Evolutionary conservation across 106 monocot genomes (phyloP).

Genomic region (Chionographis japonica): DNA sequence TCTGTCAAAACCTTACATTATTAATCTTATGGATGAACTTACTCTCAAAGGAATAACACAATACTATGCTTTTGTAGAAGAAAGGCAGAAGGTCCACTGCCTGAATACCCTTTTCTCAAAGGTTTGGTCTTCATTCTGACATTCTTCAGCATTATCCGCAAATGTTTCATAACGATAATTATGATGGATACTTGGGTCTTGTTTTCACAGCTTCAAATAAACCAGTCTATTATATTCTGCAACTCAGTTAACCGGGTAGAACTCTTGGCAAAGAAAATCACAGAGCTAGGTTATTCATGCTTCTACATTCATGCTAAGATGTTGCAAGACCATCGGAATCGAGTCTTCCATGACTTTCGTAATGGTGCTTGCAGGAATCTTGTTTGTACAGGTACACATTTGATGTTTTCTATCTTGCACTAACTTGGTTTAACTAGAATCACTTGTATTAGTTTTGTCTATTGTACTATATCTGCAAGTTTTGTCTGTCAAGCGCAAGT

Average conservation of each 20-base stretch:
- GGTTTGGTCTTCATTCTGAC: conserved; percentile 31
- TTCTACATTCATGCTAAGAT: conserved; percentile 97
- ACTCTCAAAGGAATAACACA: conserved; percentile 97
- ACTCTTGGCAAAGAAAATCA: conserved; percentile 91
- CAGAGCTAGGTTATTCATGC: conserved; percentile 95
- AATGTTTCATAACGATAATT: neutral
- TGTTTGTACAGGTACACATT: conserved; percentile 79
- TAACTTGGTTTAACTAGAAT: neutral
- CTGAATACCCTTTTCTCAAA: conserved; percentile 98
- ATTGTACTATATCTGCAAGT: too few relatives aligned
- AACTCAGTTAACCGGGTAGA: conserved; percentile 98
- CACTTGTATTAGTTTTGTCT: neutral
- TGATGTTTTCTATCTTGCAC: neutral
- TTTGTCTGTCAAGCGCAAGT: too few relatives aligned
- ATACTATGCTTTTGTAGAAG: conserved; percentile 96
- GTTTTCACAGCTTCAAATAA: conserved; percentile 66
- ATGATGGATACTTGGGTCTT: conserved; percentile 4
- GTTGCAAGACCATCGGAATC: conserved; percentile 91
- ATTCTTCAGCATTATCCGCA: neutral
- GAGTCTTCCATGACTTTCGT: conserved; percentile 99
- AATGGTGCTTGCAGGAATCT: conserved; percentile 98
- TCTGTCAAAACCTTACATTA: conserved; percentile 73
- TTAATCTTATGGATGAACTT: conserved; percentile 99
- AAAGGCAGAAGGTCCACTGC: conserved; percentile 97
- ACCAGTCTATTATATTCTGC: conserved; percentile 97